Evolutionary conservation across 2,329 filamentous ascomycete species (phyloP).

Genomic region (Lecanosticta acicola): DNA sequence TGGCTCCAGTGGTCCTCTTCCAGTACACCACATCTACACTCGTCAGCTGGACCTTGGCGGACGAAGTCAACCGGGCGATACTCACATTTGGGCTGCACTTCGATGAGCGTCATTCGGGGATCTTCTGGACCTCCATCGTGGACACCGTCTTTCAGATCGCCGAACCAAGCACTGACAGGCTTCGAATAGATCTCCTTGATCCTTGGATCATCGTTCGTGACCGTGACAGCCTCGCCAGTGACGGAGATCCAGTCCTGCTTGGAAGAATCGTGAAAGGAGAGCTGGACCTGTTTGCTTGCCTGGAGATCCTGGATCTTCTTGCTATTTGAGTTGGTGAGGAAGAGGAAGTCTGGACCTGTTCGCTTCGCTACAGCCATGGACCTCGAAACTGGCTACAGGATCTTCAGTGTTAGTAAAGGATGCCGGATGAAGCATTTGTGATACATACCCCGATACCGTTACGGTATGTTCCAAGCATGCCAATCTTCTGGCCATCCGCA

Average conservation of each 20-base stretch:
- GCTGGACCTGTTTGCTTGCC: conserved; percentile 37
- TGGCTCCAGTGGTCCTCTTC: conserved; percentile 25
- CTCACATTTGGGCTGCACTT: conserved; percentile 33
- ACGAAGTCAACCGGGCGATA: conserved; percentile 1
- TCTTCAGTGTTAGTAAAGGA: conserved; percentile 1
- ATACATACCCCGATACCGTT: conserved; percentile 34
- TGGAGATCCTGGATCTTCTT: conserved; percentile 45
- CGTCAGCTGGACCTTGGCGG: conserved; percentile 9
- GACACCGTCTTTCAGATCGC: conserved; percentile 46
- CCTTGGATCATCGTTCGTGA: conserved; percentile 41
- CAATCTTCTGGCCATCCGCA: conserved; percentile 43
- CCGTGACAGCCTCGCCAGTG: conserved; percentile 39
- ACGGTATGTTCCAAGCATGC: conserved; percentile 40
- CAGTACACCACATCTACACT: conserved; percentile 32
- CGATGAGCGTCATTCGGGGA: conserved; percentile 43
- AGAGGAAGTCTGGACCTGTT: conserved; percentile 47
- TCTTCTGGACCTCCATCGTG: conserved; percentile 44
- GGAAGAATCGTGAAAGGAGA: conserved; percentile 44
- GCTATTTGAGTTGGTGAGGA: conserved; percentile 45
- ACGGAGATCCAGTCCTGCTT: conserved; percentile 46
- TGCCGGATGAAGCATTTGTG: neutral
- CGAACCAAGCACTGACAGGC: conserved; percentile 44
- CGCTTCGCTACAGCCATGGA: conserved; percentile 54
- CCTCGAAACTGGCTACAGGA: conserved; percentile 37
- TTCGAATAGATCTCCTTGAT: conserved; percentile 45